Evolutionary conservation across 257 asterid genomes (phyloP).

Genomic region (Linderniella brevidens): DNA sequence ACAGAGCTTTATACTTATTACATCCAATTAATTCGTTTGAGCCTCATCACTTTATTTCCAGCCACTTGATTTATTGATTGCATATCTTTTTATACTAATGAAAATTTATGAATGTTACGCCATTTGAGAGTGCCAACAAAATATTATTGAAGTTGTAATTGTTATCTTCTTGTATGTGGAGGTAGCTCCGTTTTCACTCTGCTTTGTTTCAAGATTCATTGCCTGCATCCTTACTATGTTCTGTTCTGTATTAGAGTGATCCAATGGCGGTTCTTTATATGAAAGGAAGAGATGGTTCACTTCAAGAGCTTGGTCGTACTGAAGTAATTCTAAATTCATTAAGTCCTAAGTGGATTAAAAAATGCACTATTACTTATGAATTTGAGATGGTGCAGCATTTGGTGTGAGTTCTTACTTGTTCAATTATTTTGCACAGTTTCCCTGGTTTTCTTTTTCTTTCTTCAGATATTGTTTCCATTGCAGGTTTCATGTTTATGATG

Average conservation of each 20-base stretch:
- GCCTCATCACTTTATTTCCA: not conserved
- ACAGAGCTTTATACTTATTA: slow-evolving; percentile 1
- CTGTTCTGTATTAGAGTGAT: slow-evolving; percentile 62
- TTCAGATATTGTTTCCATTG: slow-evolving; percentile 15
- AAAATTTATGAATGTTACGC: too few relatives aligned
- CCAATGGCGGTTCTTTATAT: slow-evolving; percentile 78
- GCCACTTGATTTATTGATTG: too few relatives aligned
- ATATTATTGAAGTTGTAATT: too few relatives aligned
- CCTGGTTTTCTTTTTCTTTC: slow-evolving; percentile 9
- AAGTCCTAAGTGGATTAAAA: slow-evolving; percentile 82
- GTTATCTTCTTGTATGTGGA: too few relatives aligned
- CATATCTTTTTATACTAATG: too few relatives aligned
- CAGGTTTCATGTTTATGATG: slow-evolving; percentile 89
- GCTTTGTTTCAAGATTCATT: not conserved
- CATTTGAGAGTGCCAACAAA: too few relatives aligned
- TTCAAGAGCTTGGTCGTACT: slow-evolving; percentile 83
- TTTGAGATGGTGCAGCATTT: slow-evolving; percentile 87
- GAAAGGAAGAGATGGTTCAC: slow-evolving; percentile 60
- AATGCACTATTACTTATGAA: slow-evolving; percentile 55
- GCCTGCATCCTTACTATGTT: not conserved
- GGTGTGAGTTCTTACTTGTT: slow-evolving; percentile 58
- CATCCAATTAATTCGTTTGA: not conserved
- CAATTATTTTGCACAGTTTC: slow-evolving; percentile 10
- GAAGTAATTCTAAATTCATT: slow-evolving; percentile 89
- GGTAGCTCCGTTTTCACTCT: not conserved